Base-by-base conservation (phyloP, 768 basidiomycete genomes). In the Amanita muscaria region DNA sequence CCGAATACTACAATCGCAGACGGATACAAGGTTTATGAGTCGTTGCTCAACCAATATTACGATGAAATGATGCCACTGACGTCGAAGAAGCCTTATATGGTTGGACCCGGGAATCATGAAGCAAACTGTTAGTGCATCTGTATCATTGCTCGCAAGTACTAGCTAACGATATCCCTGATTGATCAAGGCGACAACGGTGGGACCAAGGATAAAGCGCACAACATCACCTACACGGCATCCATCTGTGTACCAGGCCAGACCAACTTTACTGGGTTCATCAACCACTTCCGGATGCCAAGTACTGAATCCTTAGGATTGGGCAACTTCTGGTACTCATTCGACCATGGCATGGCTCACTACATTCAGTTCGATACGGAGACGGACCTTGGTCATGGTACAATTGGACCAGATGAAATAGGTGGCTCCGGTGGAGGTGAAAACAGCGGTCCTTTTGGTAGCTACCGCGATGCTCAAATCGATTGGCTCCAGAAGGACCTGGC, bases 271-370 rank as follows among this genome's bases (percentile, higher is more conserved):
- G 52, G 54, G 10, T 53, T 37, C 38, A 42, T 45, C n/a, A 51
- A 49, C 33, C 52, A 49, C 25, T 51, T 53, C 44, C 52, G 52
- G 18, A 53, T 55, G 51, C 52, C 54, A 8, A 48, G 49, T 19
- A 15, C 25, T 1, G 47, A 53, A 34, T 55, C 54, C 2, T 39
- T 31, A 5, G 54, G 54, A 9, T 45, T 48, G 3, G 52, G 51
- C 19, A 55, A 53, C 24, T 55, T 55, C 48, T 55, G 54, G 54
- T 55, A 51, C 37, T 51, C 54, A 1, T 53, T 53, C 48, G 52
- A 56, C 36, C 49, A 56, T 15, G 52, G 54, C 5, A 51, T 56
- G 50, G 48, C 45, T 3, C 54, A 53, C 38, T 53, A 41, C 24
- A 40, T 56, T 31, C 50, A 51, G 24, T 25, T 56, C 19, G 48